Conservation (phyloP, 345 rosid species). For the Arabis alpina region DNA sequence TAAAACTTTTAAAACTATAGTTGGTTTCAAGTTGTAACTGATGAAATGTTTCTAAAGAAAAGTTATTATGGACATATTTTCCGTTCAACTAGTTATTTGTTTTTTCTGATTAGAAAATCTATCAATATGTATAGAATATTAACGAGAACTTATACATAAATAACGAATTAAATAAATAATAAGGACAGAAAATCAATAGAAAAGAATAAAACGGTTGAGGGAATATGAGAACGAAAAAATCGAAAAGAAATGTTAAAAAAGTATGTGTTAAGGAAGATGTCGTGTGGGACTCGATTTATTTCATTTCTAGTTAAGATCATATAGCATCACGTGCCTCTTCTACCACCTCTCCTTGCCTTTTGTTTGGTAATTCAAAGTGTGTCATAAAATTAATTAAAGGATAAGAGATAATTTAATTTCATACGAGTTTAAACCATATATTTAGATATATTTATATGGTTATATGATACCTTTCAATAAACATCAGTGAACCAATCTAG, state of each 20-base stretch:
- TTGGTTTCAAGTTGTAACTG: too few relatives aligned
- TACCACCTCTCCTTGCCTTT: conserved; percentile 19
- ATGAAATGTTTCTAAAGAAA: too few relatives aligned
- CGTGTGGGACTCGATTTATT: conserved; percentile 42
- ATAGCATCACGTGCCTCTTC: conserved; percentile 33
- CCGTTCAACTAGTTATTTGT: too few relatives aligned
- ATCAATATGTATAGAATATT: too few relatives aligned
- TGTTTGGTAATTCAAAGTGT: conserved; percentile 36
- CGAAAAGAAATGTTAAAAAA: conserved; percentile 5
- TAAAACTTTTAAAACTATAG: too few relatives aligned
- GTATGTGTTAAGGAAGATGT: conserved; percentile 36
- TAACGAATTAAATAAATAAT: too few relatives aligned
- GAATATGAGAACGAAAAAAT: too few relatives aligned
- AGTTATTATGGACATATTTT: too few relatives aligned
- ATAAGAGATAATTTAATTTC: neutral
- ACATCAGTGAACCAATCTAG: conserved; percentile 30
- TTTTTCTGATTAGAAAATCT: too few relatives aligned
- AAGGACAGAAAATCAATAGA: too few relatives aligned
- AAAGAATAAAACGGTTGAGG: too few relatives aligned
- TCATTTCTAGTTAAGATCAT: conserved; percentile 30
- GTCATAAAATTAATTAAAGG: conserved; percentile 3
- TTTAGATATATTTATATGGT: conserved; percentile 5
- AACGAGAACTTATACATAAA: too few relatives aligned
- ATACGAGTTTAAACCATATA: conserved; percentile 3
- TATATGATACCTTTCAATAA: conserved; percentile 30